Evolutionary conservation across 1,284 basidiomycete species (phyloP).

Genomic region (Phellinidium pouzarii): DNA sequence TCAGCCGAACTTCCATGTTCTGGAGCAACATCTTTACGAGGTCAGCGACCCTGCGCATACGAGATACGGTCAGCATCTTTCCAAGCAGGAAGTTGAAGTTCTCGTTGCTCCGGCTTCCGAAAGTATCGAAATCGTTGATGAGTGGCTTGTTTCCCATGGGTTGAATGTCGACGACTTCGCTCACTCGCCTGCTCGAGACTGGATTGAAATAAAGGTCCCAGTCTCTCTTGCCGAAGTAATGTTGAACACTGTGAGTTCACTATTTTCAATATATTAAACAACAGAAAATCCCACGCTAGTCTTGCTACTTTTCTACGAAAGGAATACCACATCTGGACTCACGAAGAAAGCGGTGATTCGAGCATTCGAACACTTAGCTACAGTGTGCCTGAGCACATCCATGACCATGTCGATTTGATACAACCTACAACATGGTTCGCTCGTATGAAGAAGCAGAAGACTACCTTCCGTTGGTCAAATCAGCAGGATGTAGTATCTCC

Average conservation of each 20-base stretch:
- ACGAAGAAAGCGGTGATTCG: constrained; percentile 44
- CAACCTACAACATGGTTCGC: constrained; percentile 73
- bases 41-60: constrained; percentile 56
- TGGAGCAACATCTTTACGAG: constrained; percentile 60
- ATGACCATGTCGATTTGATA: constrained; percentile 61
- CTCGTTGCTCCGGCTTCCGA: constrained; percentile 47
- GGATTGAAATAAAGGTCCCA: constrained; percentile 57
- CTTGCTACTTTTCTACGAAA: constrained; percentile 24
- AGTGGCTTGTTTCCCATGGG: constrained; percentile 58
- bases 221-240: constrained; percentile 58
- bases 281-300: constrained; percentile 4
- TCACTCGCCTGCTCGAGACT: constrained; percentile 60
- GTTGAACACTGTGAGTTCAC: constrained; percentile 51
- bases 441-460: constrained; percentile 39
- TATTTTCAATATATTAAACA: too few relatives aligned
- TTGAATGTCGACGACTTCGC: constrained; percentile 39
- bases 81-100: constrained; percentile 39
- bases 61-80: constrained; percentile 59
- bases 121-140: constrained; percentile 42
- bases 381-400: constrained; percentile 55
- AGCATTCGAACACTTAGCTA: constrained; percentile 63
- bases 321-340: constrained; percentile 59
- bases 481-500: constrained; percentile 24
- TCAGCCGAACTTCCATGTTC: constrained; percentile 50
- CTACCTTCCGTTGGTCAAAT: constrained; percentile 35